These are phyloP conservation scores for Cystofilobasidium bisporidii DNA, from an alignment of 768 basidiomycete species.

Conservation along the genomic window DNA sequence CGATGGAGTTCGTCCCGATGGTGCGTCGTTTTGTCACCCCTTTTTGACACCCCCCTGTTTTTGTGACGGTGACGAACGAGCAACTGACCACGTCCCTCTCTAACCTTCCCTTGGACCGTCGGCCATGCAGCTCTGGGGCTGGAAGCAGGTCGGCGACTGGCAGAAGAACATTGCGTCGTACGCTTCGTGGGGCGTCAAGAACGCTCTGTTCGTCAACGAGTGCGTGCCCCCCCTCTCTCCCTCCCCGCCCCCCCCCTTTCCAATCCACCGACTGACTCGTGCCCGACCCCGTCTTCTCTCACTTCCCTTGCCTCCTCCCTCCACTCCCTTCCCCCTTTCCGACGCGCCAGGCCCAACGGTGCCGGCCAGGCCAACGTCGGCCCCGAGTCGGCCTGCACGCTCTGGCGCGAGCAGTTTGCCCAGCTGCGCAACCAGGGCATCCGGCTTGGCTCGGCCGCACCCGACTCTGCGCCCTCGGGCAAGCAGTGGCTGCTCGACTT, in stretches of 20 bases:
- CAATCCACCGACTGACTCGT: not conserved
- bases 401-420: conserved; percentile 24
- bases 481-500: conserved; percentile 28
- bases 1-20: conserved; percentile 28
- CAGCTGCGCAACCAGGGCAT: conserved; percentile 25
- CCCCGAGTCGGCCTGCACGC: conserved; percentile 19
- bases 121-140: conserved; percentile 21
- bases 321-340: not conserved
- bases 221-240: not conserved
- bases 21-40: conserved; percentile 2
- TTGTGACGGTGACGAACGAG: too few relatives aligned
- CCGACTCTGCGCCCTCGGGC: conserved; percentile 25
- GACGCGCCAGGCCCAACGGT: conserved; percentile 16
- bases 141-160: conserved; percentile 25
- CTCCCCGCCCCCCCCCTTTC: not conserved
- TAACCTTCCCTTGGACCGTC: too few relatives aligned
- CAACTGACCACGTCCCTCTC: too few relatives aligned
- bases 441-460: conserved; percentile 27
- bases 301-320: too few relatives aligned
- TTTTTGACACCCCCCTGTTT: not conserved
- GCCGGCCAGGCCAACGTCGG: conserved; percentile 26
- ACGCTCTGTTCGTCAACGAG: conserved; percentile 29
- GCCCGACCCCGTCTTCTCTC: too few relatives aligned
- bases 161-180: conserved; percentile 16
- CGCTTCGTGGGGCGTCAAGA: conserved; percentile 21